Conservation (phyloP, 192 early-diverging fungal genomes). For the Entomortierella parvispora region DNA sequence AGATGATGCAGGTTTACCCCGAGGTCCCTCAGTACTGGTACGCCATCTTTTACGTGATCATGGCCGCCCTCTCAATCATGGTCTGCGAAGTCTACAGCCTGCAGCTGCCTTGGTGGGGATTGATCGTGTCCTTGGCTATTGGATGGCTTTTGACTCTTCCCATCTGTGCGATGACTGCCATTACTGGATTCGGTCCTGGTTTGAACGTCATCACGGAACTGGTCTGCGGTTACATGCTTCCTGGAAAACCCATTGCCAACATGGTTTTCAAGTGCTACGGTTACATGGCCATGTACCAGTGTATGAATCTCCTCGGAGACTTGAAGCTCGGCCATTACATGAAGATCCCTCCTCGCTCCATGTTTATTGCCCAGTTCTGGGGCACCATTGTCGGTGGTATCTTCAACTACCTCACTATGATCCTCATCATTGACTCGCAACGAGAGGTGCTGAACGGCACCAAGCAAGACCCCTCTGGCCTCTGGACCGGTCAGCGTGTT, state of each 20-base stretch:
- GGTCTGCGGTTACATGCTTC: slow-evolving; percentile 62
- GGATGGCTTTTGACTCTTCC: slow-evolving; percentile 56
- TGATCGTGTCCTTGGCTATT: slow-evolving; percentile 50
- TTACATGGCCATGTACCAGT: slow-evolving; percentile 24
- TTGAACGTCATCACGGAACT: slow-evolving; percentile 67
- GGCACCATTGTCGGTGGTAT: slow-evolving; percentile 62
- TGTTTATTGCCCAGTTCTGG: slow-evolving; percentile 67
- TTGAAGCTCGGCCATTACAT: slow-evolving; percentile 79
- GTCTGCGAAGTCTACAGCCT: slow-evolving; percentile 24
- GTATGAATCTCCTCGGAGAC: slow-evolving; percentile 69
- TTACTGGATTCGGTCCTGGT: slow-evolving; percentile 54
- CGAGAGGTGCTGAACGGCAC: slow-evolving; percentile 35
- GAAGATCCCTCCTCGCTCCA: slow-evolving; percentile 71
- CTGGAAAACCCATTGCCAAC: slow-evolving; percentile 58
- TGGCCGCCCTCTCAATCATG: slow-evolving; percentile 38
- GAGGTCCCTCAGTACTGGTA: slow-evolving; percentile 66
- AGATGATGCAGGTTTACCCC: slow-evolving; percentile 70
- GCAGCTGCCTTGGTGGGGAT: slow-evolving; percentile 58
- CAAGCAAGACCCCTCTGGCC: slow-evolving; percentile 39
- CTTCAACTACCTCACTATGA: slow-evolving; percentile 51
- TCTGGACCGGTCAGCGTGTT: slow-evolving; percentile 54
- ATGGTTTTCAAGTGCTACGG: slow-evolving; percentile 68
- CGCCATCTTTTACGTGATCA: slow-evolving; percentile 44
- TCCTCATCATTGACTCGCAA: slow-evolving; percentile 29
- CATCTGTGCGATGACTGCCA: slow-evolving; percentile 63